Evolutionary conservation across 495 filamentous ascomycete species (phyloP).

Genomic region (Xylaria curta): DNA sequence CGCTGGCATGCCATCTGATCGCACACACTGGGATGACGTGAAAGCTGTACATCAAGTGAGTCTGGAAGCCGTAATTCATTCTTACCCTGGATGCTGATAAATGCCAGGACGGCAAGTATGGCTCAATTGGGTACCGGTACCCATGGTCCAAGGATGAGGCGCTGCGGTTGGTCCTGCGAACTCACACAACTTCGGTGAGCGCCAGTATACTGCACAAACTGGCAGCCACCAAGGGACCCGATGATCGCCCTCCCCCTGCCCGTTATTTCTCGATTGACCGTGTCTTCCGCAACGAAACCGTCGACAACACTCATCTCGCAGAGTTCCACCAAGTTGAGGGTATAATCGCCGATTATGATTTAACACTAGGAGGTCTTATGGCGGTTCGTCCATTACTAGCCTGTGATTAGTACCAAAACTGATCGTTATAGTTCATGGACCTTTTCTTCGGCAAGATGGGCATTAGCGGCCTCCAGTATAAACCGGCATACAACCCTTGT

Average conservation of each 20-base stretch:
- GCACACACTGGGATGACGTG: neutral
- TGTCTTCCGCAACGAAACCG: constrained; percentile 90
- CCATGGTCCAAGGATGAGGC: constrained; percentile 92
- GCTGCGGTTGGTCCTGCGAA: constrained; percentile 86
- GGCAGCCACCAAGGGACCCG: constrained; percentile 65
- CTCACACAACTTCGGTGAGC: constrained; percentile 91
- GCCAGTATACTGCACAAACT: constrained; percentile 90
- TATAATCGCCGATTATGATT: constrained; percentile 92
- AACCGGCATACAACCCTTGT: constrained; percentile 69
- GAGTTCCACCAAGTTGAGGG: constrained; percentile 99
- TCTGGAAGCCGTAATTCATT: neutral
- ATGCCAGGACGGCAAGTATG: constrained; percentile 75
- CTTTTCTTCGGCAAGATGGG: constrained; percentile 97
- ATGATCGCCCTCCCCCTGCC: constrained; percentile 67
- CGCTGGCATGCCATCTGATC: neutral
- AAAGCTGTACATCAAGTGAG: constrained; percentile 15
- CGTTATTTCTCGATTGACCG: constrained; percentile 97
- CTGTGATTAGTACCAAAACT: neutral
- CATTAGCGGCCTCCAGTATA: constrained; percentile 86
- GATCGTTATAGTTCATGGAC: constrained; percentile 67
- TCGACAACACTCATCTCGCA: constrained; percentile 94
- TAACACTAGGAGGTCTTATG: constrained; percentile 83
- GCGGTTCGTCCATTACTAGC: constrained; percentile 44
- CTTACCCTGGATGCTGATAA: neutral
- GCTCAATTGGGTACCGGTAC: constrained; percentile 94